These are phyloP conservation scores for Exsudoporus floridanus DNA, from an alignment of 1,284 basidiomycete species.

Conservation along the genomic window DNA sequence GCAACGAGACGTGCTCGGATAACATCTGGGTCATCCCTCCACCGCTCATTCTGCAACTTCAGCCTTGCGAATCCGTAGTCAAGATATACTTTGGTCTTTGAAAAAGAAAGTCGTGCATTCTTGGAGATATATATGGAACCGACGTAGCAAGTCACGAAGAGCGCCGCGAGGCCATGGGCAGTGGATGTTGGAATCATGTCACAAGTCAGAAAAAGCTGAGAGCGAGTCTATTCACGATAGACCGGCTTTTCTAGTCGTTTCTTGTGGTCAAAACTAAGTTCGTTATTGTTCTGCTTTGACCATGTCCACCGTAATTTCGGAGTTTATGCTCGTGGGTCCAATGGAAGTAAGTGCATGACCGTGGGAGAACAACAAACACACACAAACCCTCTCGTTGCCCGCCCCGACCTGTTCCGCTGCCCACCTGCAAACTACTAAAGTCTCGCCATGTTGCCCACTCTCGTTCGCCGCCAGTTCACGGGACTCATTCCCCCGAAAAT, in stretches of 20 bases:
- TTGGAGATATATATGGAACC: constrained; percentile 64
- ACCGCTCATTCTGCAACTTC: constrained; percentile 42
- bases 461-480: constrained; percentile 78
- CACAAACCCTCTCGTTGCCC: constrained; percentile 9
- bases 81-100: constrained; percentile 27
- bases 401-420: constrained; percentile 26
- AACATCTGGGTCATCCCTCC: constrained; percentile 73
- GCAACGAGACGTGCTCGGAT: constrained; percentile 66
- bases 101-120: constrained; percentile 52
- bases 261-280: constrained; percentile 16
- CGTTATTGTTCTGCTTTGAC: constrained; percentile 21
- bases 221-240: constrained; percentile 5
- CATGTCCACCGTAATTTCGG: not conserved
- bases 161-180: constrained; percentile 49
- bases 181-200: constrained; percentile 31
- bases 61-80: constrained; percentile 33
- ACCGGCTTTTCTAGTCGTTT: constrained; percentile 17
- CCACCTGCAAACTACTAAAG: constrained; percentile 1
- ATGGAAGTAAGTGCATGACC: constrained; percentile 16
- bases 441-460: constrained; percentile 71
- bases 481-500: constrained; percentile 93
- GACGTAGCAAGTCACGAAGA: constrained; percentile 56
- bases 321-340: constrained; percentile 19
- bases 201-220: not conserved
- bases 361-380: constrained; percentile 23